Evolutionary conservation across 148 eudicot genomes (phyloP).

Genomic region (Bassia scoparia): DNA sequence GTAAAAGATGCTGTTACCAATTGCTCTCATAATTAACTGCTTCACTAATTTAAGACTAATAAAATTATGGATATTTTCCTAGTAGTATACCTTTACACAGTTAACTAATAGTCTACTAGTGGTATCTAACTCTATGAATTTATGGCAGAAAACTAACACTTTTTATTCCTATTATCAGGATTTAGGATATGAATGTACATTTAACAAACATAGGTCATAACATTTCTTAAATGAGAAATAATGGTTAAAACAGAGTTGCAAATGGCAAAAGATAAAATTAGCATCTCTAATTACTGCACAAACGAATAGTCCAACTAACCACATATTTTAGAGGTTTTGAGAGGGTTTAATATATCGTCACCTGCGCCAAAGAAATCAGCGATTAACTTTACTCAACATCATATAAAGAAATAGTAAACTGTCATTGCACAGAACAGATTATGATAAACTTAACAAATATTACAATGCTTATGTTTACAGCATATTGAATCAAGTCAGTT

Average conservation of each 20-base stretch:
- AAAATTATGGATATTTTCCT: too few relatives aligned
- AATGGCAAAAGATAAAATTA: not conserved
- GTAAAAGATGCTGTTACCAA: not conserved
- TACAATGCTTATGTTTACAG: too few relatives aligned
- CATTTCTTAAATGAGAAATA: too few relatives aligned
- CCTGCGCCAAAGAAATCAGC: slow-evolving; percentile 39
- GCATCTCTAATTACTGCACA: slow-evolving; percentile 49
- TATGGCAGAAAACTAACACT: too few relatives aligned
- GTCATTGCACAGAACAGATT: not conserved
- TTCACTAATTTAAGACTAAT: not conserved
- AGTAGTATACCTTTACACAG: too few relatives aligned
- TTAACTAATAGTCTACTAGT: too few relatives aligned
- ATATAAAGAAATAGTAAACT: not conserved
- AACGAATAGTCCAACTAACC: slow-evolving; percentile 84
- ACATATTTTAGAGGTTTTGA: slow-evolving; percentile 56
- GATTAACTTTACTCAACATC: slow-evolving; percentile 1
- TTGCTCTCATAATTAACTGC: not conserved
- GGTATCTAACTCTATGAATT: too few relatives aligned
- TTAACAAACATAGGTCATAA: not conserved
- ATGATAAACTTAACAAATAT: not conserved
- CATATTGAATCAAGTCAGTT: too few relatives aligned
- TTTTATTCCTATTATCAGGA: too few relatives aligned
- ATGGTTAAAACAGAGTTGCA: not conserved
- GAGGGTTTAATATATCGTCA: slow-evolving; percentile 44
- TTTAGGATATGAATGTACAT: not conserved